Percentiles rank a stretch among this genome's conserved stretches.
Conservation (phyloP, 1,139 yeast species). For the Pichia norvegensis region DNA sequence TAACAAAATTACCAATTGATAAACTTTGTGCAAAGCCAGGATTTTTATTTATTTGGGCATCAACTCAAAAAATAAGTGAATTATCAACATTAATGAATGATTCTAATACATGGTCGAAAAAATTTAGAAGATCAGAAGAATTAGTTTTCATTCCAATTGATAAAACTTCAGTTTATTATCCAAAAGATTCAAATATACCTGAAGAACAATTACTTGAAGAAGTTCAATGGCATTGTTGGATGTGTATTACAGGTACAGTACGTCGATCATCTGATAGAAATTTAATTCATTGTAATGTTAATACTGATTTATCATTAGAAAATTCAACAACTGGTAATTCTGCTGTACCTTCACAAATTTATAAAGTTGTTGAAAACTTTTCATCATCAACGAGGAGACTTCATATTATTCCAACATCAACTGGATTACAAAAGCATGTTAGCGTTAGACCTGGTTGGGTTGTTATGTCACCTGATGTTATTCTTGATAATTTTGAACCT, state of each 20-base stretch:
- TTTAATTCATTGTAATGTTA: constrained; percentile 84
- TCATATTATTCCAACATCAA: constrained; percentile 70
- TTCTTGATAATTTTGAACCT: constrained; percentile 62
- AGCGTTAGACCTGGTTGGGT: constrained; percentile 86
- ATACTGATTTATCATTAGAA: constrained; percentile 76
- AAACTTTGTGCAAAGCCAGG: constrained; percentile 79
- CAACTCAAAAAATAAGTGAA: constrained; percentile 61
- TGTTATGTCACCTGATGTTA: constrained; percentile 73
- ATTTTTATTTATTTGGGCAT: constrained; percentile 78
- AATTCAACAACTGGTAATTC: constrained; percentile 30
- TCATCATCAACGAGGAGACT: constrained; percentile 72
- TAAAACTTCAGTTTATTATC: constrained; percentile 53
- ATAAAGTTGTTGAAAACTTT: constrained; percentile 84
- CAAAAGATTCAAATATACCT: constrained; percentile 36
- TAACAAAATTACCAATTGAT: constrained; percentile 61
- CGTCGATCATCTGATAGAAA: constrained; percentile 77
- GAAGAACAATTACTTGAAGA: constrained; percentile 39
- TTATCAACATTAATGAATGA: constrained; percentile 46
- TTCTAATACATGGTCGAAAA: constrained; percentile 57
- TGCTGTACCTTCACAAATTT: constrained; percentile 72
- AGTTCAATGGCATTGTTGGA: constrained; percentile 92
- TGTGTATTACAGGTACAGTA: constrained; percentile 94
- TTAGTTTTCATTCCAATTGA: constrained; percentile 60
- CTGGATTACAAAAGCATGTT: constrained; percentile 58
- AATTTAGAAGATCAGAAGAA: constrained; percentile 85